These are phyloP conservation scores for Annulohypoxylon truncatum DNA, from an alignment of 2,329 filamentous ascomycete genomes.

Conservation along the genomic window DNA sequence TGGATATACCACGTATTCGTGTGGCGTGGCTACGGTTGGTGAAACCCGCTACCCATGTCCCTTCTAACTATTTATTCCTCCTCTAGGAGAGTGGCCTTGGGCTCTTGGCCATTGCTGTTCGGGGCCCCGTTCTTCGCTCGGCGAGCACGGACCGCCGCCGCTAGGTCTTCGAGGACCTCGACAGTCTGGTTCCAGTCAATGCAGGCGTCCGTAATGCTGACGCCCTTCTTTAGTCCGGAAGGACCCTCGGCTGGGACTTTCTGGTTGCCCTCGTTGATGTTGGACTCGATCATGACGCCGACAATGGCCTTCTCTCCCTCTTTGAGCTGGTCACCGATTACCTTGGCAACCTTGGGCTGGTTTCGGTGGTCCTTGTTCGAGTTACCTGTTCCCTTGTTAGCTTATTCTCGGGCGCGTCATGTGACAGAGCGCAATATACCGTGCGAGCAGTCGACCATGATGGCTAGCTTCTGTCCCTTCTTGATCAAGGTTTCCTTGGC, in stretches of 20 bases:
- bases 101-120: conserved; percentile 47
- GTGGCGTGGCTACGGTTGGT: background rate
- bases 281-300: conserved; percentile 98
- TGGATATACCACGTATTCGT: background rate
- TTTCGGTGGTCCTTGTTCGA: conserved; percentile 98
- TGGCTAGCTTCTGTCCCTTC: conserved; percentile 86
- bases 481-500: conserved; percentile 82
- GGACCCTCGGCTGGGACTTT: conserved; percentile 89
- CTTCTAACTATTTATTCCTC: conserved; percentile 56
- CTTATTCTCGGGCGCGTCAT: background rate
- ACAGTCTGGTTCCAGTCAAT: conserved; percentile 93
- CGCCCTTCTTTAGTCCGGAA: conserved; percentile 81
- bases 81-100: conserved; percentile 61
- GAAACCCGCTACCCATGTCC: background rate
- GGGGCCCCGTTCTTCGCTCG: conserved; percentile 64
- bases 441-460: conserved; percentile 99
- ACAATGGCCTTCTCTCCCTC: conserved; percentile 89
- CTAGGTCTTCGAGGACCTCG: conserved; percentile 83
- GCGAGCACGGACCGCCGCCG: conserved; percentile 82
- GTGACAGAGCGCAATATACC: conserved; percentile 64
- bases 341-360: conserved; percentile 90
- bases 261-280: conserved; percentile 90
- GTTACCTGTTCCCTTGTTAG: conserved; percentile 71
- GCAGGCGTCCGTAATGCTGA: conserved; percentile 96
- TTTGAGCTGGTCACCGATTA: conserved; percentile 84